These are phyloP conservation scores for Toxicodendron radicans DNA, from an alignment of 345 rosid genomes.

Conservation along the genomic window DNA sequence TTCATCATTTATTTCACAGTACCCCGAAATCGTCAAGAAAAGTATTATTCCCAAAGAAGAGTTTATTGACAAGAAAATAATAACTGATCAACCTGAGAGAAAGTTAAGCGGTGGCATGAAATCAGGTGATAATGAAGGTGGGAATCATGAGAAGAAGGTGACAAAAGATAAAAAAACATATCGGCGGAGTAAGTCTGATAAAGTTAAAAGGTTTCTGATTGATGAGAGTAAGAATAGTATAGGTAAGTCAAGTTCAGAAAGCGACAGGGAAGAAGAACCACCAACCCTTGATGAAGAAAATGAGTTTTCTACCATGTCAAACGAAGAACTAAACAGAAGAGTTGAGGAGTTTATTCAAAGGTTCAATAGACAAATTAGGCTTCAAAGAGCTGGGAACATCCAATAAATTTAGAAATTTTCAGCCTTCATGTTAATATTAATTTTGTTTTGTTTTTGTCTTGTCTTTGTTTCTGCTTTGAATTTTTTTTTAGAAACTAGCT, in stretches of 20 bases:
- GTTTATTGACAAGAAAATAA: neutral
- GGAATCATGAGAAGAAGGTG: constrained; percentile 5
- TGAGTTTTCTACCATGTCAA: constrained; percentile 64
- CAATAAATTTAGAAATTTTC: constrained; percentile 17
- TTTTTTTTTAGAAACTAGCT: neutral
- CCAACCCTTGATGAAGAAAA: constrained; percentile 31
- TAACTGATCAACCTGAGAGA: neutral
- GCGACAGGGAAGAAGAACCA: neutral
- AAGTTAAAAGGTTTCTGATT: constrained; percentile 24
- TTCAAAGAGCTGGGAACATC: constrained; percentile 32
- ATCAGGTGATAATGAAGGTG: neutral
- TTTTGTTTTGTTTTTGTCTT: neutral
- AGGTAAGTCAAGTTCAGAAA: constrained; percentile 10
- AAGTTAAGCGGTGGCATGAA: too few species aligned
- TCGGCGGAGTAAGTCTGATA: constrained; percentile 44
- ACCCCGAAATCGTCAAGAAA: constrained; percentile 6
- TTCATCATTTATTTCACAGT: constrained; percentile 14
- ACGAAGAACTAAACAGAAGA: constrained; percentile 68
- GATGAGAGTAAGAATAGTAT: constrained; percentile 34
- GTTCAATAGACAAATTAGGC: constrained; percentile 59
- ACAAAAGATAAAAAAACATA: constrained; percentile 15
- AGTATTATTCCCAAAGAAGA: constrained; percentile 10
- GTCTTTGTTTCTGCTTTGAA: neutral
- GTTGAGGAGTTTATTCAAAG: constrained; percentile 72
- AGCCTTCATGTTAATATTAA: too few species aligned